Conservation (phyloP, 495 filamentous ascomycete species). For the Haplographium delicatum region DNA sequence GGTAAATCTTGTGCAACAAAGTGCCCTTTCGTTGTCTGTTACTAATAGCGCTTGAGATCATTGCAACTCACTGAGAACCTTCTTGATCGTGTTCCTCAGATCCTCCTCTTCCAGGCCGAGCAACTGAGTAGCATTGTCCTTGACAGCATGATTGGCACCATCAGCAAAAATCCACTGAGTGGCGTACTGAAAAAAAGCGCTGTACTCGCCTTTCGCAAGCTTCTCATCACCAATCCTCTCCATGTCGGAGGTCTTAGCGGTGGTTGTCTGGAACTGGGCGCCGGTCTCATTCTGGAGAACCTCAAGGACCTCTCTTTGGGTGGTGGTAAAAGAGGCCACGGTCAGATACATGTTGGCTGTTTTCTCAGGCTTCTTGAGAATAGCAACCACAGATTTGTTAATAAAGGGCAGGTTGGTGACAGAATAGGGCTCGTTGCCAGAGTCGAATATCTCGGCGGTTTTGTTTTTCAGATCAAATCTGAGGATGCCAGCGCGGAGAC, state of each 20-base stretch:
- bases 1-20: no score
- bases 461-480: constrained; percentile 38
- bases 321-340: constrained; percentile 43
- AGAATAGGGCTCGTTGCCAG: constrained; percentile 45
- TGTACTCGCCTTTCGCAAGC: constrained; percentile 40
- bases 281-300: constrained; percentile 44
- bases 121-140: no score
- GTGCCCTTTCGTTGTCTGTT: no score
- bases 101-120: no score
- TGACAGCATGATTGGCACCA: no score
- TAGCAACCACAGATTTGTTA: constrained; percentile 41
- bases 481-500: constrained; percentile 28
- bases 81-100: no score
- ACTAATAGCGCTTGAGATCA: no score
- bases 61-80: no score
- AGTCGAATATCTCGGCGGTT: constrained; percentile 44
- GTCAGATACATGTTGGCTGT: constrained; percentile 49
- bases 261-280: no score
- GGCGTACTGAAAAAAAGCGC: no score
- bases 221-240: constrained; percentile 34
- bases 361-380: constrained; percentile 44
- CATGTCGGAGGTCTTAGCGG: no score
- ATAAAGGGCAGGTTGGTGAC: constrained; percentile 42
- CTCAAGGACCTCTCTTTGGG: constrained; percentile 48
- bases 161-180: no score